Evolutionary conservation across 148 eudicot genomes (phyloP).

Genomic region (Chenopodium formosanum): DNA sequence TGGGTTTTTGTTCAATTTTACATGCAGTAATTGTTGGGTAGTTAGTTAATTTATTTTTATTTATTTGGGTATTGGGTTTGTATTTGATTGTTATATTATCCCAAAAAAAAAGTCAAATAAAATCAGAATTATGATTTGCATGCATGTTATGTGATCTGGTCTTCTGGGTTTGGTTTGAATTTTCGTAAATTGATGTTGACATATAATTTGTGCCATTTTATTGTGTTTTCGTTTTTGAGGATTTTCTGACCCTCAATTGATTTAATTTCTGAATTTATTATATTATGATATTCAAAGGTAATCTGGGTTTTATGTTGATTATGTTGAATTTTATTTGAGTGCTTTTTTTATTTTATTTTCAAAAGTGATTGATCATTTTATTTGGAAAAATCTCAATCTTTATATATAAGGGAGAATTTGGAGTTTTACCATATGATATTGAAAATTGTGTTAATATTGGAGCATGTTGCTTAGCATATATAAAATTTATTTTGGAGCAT

Average conservation of each 20-base stretch:
- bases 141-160: constrained; percentile 4
- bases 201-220: too few relatives aligned
- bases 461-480: background rate
- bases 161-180: background rate
- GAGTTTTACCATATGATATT: constrained; percentile 2
- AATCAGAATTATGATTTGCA: background rate
- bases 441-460: background rate
- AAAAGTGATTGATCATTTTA: background rate
- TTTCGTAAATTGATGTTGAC: constrained; percentile 1
- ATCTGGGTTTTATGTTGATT: constrained; percentile 3
- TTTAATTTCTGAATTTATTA: background rate
- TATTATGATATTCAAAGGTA: background rate
- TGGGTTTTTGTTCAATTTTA: constrained; percentile 2
- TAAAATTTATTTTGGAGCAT: too few relatives aligned
- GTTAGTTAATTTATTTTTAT: background rate
- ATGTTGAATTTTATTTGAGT: background rate
- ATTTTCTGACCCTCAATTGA: background rate
- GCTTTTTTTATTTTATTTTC: background rate
- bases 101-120: background rate
- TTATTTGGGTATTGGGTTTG: background rate
- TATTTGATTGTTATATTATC: background rate
- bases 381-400: background rate
- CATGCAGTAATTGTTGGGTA: background rate
- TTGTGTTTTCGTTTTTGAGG: background rate
- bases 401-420: background rate